Evolutionary conservation across 257 asterid genomes (phyloP), one percentile per base, ranked within the genome.

Genomic region (Solanum piurae): DNA sequence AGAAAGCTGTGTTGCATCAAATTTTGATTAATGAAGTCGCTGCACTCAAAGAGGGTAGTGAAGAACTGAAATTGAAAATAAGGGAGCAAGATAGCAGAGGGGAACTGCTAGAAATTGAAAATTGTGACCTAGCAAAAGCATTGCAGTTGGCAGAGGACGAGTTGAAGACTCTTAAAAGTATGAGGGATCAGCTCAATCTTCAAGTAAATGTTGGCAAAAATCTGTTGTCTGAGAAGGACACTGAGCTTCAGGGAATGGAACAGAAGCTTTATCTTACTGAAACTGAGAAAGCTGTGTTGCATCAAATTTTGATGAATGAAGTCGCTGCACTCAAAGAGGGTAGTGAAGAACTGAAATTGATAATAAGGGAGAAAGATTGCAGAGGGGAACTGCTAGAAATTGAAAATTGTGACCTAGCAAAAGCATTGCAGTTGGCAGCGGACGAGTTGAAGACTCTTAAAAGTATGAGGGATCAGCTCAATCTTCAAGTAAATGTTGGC

Each of bases 181-280:
- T 84, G 87, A 92, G 72, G 84, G 93, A 89, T 91, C 92, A 91
- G 88, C 80, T 93, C 85, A 88, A 83, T 55, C 40, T 64, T 75
- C 95, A 93, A 86, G 82, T 93, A 83, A 93, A 89, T 86, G 89
- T 89, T 87, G 89, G 89, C n/a, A 91, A 92, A 90, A 83, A 90
- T 84, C 25, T 86, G 86, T 73, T 93, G 90, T 90, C 69, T 86
- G 91, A 90, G 92, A 90, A 87, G 93, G 91, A 90, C 58, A 88
- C 85, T 80, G 88, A 88, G 87, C 93, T 91, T 88, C 90, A 87
- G 88, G 93, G 89, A 87, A 93, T 93, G 83, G 92, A 88, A 84
- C 88, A 90, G 79, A 92, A 93, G 91, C 89, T 91, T 83, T 87
- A 49, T 88, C 86, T 87, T 12, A 88, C 83, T 10, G 95, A 92